Base-by-base conservation (phyloP, 148 eudicot species). In the Vaccinium corymbosum region DNA sequence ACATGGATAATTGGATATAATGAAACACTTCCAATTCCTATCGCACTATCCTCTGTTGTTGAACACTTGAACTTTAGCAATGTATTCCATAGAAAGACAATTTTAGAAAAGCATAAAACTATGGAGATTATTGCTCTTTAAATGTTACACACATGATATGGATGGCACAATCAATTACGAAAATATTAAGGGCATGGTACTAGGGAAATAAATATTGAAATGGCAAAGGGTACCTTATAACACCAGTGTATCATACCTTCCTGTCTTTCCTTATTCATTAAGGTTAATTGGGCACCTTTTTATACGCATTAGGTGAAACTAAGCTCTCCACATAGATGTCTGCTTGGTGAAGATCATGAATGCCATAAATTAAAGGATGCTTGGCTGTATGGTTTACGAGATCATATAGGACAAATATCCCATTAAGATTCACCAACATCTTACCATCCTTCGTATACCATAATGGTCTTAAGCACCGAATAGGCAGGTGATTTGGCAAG, bases 11-110 rank as follows among this genome's bases (percentile, higher is more conserved):
- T 27, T 27, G 27, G 27, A 15, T 73, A 10, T 35, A 73, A 38
- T 73, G 35, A 20, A 73, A 35, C 16, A 38, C 49, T 73, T 73
- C 38, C 50, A 14, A 38, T 73, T 71, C 38, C n/a, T 6, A 27
- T 16, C 4, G 3, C 12, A 38, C 38, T 19, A 35, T 38, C 20
- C 8, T 73, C 17, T 73, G n/a, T 17, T 73, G 16, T 16, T 73
- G 77, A n/a, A n/a, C n/a, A n/a, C n/a, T n/a, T n/a, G n/a, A 73
- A 73, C 46, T 73, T 73, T 73, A 46, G 77, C 51, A 73, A 73
- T 16, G 77, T 73, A 73, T 38, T 73, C 25, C 11, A 17, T 38
- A 17, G 10, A 73, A 38, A 73, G 46, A 35, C 22, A 17, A 73
- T 35, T 49, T 73, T 73, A 0, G 10, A 38, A 38, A 16, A 73